Conservation (phyloP, 257 asterid genomes). For the Jaltomata sinuosa region DNA sequence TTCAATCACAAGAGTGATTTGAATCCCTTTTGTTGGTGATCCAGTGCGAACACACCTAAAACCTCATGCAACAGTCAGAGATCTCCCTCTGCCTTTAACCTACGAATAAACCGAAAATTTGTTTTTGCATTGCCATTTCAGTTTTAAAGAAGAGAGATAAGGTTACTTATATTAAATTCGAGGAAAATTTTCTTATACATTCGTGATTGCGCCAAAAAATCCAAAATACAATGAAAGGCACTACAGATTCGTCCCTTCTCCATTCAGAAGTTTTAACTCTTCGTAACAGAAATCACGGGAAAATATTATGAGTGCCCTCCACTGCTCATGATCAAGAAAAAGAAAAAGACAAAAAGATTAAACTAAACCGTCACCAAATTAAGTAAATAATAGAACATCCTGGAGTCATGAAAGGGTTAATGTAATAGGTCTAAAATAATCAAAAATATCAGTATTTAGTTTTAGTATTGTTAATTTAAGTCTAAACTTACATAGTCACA, state of each 20-base stretch:
- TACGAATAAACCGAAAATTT: background rate
- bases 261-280: background rate
- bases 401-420: background rate
- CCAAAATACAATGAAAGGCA: background rate
- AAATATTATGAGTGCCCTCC: background rate
- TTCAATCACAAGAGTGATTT: background rate
- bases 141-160: background rate
- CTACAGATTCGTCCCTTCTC: background rate
- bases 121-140: background rate
- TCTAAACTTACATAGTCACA: constrained; percentile 59
- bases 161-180: background rate
- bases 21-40: background rate
- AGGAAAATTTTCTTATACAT: background rate
- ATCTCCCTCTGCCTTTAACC: background rate
- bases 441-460: background rate
- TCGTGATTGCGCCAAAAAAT: background rate
- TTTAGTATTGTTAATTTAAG: background rate
- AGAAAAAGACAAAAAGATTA: background rate
- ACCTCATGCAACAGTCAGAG: background rate
- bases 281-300: background rate
- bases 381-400: constrained; percentile 3
- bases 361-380: background rate
- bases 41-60: background rate
- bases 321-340: background rate
- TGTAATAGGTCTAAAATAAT: background rate